Evolutionary conservation across 208 protist genomes (phyloP).

Genomic region (Sergeia podlipaevii): DNA sequence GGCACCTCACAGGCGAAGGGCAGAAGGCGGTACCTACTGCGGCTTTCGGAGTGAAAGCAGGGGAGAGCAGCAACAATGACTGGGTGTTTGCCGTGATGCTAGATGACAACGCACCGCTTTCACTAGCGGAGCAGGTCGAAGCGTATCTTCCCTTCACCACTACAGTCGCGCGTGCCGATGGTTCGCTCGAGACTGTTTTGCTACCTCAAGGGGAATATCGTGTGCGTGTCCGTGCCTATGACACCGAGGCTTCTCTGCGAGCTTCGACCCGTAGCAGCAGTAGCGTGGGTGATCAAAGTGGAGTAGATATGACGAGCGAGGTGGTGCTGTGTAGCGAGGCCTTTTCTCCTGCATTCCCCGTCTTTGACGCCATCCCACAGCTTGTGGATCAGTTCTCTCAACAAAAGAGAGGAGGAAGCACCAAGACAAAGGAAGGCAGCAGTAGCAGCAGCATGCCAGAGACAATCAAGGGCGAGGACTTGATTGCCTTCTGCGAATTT

Average conservation of each 20-base stretch:
- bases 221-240: constrained; percentile 67
- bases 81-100: constrained; percentile 87
- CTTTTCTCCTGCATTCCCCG: constrained; percentile 49
- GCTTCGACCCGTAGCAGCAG: constrained; percentile 6
- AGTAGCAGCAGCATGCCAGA: constrained; percentile 8
- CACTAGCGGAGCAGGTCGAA: constrained; percentile 31
- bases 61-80: constrained; percentile 19
- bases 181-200: no score
- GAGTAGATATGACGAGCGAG: no score
- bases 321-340: constrained; percentile 39
- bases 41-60: neutral
- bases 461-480: constrained; percentile 44
- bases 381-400: constrained; percentile 57
- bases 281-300: no score
- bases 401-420: constrained; percentile 7
- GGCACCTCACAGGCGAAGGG: constrained; percentile 28
- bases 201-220: constrained; percentile 72
- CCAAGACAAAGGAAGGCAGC: constrained; percentile 11
- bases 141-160: constrained; percentile 69
- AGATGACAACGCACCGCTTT: constrained; percentile 62
- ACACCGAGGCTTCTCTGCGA: no score
- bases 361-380: constrained; percentile 69
- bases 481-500: constrained; percentile 65
- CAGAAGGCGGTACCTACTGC: neutral
- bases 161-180: no score